Percentiles rank a stretch among this genome's conserved stretches.
Conservation (phyloP, 441 rosid genomes). For the Mallotus repandus region DNA sequence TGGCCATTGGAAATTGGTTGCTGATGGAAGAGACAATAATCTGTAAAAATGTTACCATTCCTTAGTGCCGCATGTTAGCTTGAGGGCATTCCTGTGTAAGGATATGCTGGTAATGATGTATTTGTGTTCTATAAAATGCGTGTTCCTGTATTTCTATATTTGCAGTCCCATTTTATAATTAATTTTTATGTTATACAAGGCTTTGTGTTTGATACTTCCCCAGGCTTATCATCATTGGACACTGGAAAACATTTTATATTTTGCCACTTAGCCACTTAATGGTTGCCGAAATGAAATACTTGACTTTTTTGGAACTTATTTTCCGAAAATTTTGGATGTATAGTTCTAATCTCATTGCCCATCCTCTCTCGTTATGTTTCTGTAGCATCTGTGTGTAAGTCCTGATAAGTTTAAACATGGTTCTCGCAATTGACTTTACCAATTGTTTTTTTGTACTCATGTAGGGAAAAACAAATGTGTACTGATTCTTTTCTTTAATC, state of each 20-base stretch:
- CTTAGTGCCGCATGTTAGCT: slow-evolving; percentile 23
- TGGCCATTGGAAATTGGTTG: slow-evolving; percentile 23
- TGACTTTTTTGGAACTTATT: neutral
- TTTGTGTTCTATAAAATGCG: slow-evolving; percentile 29
- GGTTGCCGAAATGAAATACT: neutral
- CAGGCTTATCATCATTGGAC: neutral
- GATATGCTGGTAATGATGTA: slow-evolving; percentile 30
- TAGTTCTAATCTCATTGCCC: too few species aligned
- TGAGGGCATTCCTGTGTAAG: slow-evolving; percentile 33
- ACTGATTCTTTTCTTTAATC: too few species aligned
- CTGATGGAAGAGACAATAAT: slow-evolving; percentile 32
- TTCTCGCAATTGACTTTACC: neutral
- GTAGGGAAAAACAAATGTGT: neutral
- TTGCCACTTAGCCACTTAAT: neutral
- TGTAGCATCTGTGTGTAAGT: too few species aligned
- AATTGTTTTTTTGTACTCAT: neutral
- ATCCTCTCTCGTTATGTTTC: too few species aligned
- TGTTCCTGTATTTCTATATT: slow-evolving; percentile 31
- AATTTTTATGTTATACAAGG: slow-evolving; percentile 12
- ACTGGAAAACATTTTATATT: neutral
- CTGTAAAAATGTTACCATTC: slow-evolving; percentile 31
- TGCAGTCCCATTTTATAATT: slow-evolving; percentile 15
- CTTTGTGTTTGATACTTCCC: neutral
- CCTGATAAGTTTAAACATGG: too few species aligned
- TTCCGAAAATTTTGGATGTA: too few species aligned